Base-by-base conservation (phyloP, 2,329 filamentous ascomycete species). In the Zopfia rhizophila region DNA sequence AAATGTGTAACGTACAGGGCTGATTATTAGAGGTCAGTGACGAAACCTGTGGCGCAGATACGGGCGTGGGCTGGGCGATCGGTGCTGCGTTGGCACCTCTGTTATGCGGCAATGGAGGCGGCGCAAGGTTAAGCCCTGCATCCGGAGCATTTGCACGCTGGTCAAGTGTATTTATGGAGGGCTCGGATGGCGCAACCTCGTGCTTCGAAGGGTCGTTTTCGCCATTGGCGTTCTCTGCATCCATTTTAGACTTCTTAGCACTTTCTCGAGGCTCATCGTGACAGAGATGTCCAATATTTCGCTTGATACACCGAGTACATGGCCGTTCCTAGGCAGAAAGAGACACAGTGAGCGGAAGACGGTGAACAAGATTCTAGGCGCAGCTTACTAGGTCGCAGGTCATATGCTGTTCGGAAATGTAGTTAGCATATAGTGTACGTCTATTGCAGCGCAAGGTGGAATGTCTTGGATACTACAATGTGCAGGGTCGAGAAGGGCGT, bases 221-320 rank as follows among this genome's bases (percentile, higher is more conserved):
- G 40, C 53, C 58, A 47, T 64, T 59, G 37, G 54, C 49, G 36
- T 55, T 69, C 29, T 76, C 75, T 23, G 70, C 60, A 16, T 78
- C 76, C 27, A 73, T 74, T 76, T 93, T 96, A 61, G 82, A 76
- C 75, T 92, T 93, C 75, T 94, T 96, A 49, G 87, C 84, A 59
- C 58, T 58, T 67, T 99, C 93, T 73, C 93, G 87, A 60, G 92
- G 93, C 75, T 97, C 94, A 75, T 99, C 94, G 78, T 97, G 94
- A 75, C 94, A 99, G 58, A 99, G 82, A 75, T 99, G 94, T 65
- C 93, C 94, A 73, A 99, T 99, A 77, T 96, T 96, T 68, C 94
- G 88, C 78, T 97, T 99, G 76, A 97, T 90, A 80, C 94, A 99
- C 76, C 94, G 85, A 65, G 91, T 93, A 82, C 94, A 99, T 66